A percentile compares a stretch with the other conserved stretches of the same genome.
Evolutionary conservation across 129 eudicot genomes (phyloP).

Genomic region (Chrysanthemum makinoi): DNA sequence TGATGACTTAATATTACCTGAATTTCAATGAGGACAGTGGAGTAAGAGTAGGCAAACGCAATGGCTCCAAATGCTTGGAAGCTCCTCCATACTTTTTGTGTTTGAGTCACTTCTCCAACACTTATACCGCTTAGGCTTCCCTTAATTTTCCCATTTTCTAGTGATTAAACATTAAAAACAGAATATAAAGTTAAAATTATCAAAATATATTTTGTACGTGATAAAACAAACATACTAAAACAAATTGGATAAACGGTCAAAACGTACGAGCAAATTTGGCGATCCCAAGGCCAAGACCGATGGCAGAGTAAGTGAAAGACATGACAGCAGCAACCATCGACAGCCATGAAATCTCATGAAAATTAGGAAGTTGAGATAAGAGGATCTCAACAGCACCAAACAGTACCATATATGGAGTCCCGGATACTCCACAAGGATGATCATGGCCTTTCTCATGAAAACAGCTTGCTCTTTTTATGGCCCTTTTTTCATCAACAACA

Average conservation of each 20-base stretch:
- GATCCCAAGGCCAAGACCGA: slow-evolving; percentile 59
- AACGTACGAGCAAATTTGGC: slow-evolving; percentile 47
- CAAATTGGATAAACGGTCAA: not conserved
- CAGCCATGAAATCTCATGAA: slow-evolving; percentile 57
- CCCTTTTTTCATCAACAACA: slow-evolving; percentile 28
- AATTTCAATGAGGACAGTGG: slow-evolving; percentile 55
- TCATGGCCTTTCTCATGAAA: slow-evolving; percentile 48
- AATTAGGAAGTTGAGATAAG: slow-evolving; percentile 55
- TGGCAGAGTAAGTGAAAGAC: slow-evolving; percentile 66
- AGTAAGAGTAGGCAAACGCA: slow-evolving; percentile 63
- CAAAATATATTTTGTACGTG: not conserved
- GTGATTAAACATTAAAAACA: not conserved
- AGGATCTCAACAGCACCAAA: slow-evolving; percentile 50
- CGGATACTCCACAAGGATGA: slow-evolving; percentile 39
- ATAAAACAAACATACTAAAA: not conserved
- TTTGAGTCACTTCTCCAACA: slow-evolving; percentile 50
- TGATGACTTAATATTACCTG: slow-evolving; percentile 23
- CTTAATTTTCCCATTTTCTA: slow-evolving; percentile 49
- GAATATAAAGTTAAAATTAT: not conserved
- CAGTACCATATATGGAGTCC: slow-evolving; percentile 53
- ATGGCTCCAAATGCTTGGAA: slow-evolving; percentile 67
- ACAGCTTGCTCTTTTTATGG: slow-evolving; percentile 49
- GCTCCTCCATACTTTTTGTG: slow-evolving; percentile 59
- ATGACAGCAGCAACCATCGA: slow-evolving; percentile 60
- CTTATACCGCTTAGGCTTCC: slow-evolving; percentile 62